phyloP scores from a whole-genome alignment of 2,329 filamentous ascomycete genomes.

The Zymoseptoria tritici region DNA sequence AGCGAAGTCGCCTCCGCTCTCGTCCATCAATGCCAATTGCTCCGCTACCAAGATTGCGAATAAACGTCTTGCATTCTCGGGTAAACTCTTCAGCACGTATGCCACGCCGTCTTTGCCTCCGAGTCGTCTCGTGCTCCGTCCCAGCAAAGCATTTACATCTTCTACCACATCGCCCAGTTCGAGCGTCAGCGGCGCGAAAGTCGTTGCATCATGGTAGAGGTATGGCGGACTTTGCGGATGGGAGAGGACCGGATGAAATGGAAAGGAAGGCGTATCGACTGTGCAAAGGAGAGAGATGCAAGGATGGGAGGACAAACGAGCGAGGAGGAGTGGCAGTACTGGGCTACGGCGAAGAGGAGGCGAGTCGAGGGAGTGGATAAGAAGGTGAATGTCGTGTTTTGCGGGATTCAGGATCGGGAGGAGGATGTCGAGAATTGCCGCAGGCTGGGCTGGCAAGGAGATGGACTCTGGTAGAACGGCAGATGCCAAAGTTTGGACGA shows the following conservation, averaged over 20 bases:
- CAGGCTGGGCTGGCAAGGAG: conserved; percentile 54
- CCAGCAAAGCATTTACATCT: conserved; percentile 79
- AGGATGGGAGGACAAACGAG: conserved; percentile 67
- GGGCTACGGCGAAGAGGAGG: conserved; percentile 68
- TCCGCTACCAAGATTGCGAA: conserved; percentile 82
- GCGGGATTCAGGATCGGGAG: conserved; percentile 51
- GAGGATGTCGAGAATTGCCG: conserved; percentile 61
- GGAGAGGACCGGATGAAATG: conserved; percentile 81
- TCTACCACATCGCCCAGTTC: conserved; percentile 76
- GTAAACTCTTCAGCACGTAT: conserved; percentile 82
- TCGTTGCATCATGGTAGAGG: conserved; percentile 89
- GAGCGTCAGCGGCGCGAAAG: conserved; percentile 65
- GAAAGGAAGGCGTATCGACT: conserved; percentile 79
- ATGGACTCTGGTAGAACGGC: conserved; percentile 50
- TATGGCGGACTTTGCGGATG: conserved; percentile 79
- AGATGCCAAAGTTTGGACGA: conserved; percentile 60
- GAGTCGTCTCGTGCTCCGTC: conserved; percentile 68
- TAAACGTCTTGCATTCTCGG: conserved; percentile 82
- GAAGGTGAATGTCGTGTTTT: conserved; percentile 28
- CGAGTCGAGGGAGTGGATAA: conserved; percentile 80
- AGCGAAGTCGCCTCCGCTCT: conserved; percentile 41
- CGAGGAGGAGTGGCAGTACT: conserved; percentile 49
- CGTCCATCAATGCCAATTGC: conserved; percentile 57
- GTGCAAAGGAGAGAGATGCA: conserved; percentile 68
- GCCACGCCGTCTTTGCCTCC: conserved; percentile 86